Evolutionary conservation across 805 yeast genomes (phyloP).

Genomic region (Monosporozyma aerobia): DNA sequence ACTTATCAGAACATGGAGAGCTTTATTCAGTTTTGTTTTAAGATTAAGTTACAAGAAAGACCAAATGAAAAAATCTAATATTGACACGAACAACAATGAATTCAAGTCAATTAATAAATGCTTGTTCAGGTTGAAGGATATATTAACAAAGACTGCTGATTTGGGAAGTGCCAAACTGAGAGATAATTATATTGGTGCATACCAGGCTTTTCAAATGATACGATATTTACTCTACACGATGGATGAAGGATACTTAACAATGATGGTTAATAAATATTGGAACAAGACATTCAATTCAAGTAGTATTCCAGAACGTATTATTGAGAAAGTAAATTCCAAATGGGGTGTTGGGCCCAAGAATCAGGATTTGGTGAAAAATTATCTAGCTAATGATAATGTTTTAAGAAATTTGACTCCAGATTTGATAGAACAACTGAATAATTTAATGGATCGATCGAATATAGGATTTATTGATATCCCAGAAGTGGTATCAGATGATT

Average conservation of each 20-base stretch:
- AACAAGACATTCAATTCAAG: conserved; percentile 4
- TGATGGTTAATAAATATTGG: conserved; percentile 9
- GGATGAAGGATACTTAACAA: conserved; percentile 6
- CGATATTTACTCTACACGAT: conserved; percentile 11
- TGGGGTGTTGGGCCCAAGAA: conserved; percentile 16
- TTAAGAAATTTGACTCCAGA: conserved; percentile 3
- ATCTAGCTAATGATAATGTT: conserved; percentile 8
- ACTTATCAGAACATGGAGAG: conserved; percentile 8
- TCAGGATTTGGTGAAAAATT: conserved; percentile 5
- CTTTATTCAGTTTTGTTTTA: conserved; percentile 8
- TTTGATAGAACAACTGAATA: conserved; percentile 5
- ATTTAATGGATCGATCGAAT: conserved; percentile 3
- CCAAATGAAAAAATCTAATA: not conserved
- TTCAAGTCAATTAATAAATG: not conserved
- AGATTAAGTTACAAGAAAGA: conserved; percentile 10
- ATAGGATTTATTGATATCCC: not conserved
- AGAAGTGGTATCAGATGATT: not conserved
- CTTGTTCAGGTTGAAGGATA: not conserved
- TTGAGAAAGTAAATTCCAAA: conserved; percentile 11
- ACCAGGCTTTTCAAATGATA: conserved; percentile 9
- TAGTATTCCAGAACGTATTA: conserved; percentile 8
- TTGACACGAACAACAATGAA: not conserved
- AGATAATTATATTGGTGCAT: conserved; percentile 9
- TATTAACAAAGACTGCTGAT: conserved; percentile 3
- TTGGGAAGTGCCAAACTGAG: conserved; percentile 2